A percentile compares a stretch with the other conserved stretches of the same genome.
phyloP scores from a whole-genome alignment of 2,329 filamentous ascomycete genomes.

The Cladosporium sp. region DNA sequence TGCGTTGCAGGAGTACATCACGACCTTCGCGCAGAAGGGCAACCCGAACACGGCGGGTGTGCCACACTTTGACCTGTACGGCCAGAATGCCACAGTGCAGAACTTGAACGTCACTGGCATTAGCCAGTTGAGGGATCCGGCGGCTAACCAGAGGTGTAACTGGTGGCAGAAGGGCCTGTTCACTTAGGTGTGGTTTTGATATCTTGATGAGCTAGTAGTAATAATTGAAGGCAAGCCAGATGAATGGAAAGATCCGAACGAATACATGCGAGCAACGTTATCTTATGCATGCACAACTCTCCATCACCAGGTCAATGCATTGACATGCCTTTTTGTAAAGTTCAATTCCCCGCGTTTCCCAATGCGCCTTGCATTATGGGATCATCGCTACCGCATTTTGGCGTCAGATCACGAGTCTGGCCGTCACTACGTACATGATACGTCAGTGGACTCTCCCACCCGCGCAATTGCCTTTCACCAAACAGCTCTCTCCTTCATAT shows the following conservation, averaged over 20 bases:
- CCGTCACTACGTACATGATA: not conserved
- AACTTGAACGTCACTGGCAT: slow-evolving; percentile 47
- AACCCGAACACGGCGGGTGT: slow-evolving; percentile 41
- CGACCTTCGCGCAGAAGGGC: slow-evolving; percentile 44
- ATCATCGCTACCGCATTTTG: slow-evolving; percentile 7
- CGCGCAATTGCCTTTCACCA: not conserved
- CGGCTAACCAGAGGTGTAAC: slow-evolving; percentile 50
- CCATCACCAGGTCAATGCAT: slow-evolving; percentile 1
- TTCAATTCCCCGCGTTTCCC: not conserved
- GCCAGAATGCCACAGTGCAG: slow-evolving; percentile 45
- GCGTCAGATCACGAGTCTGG: not conserved
- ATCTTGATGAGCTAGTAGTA: not conserved
- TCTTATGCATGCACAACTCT: not conserved
- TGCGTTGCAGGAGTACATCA: slow-evolving; percentile 49
- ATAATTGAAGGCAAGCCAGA: not conserved
- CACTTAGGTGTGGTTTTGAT: slow-evolving; percentile 17
- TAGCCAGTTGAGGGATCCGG: slow-evolving; percentile 45
- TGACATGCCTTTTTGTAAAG: slow-evolving; percentile 1
- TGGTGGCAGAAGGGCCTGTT: slow-evolving; percentile 57
- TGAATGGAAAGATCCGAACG: not conserved
- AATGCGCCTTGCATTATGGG: not conserved
- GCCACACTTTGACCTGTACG: slow-evolving; percentile 51
- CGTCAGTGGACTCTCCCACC: not conserved
- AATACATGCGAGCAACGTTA: not conserved
- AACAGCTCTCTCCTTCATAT: not conserved